Conservation (phyloP, 768 basidiomycete genomes). For the Dioszegia crocea region DNA sequence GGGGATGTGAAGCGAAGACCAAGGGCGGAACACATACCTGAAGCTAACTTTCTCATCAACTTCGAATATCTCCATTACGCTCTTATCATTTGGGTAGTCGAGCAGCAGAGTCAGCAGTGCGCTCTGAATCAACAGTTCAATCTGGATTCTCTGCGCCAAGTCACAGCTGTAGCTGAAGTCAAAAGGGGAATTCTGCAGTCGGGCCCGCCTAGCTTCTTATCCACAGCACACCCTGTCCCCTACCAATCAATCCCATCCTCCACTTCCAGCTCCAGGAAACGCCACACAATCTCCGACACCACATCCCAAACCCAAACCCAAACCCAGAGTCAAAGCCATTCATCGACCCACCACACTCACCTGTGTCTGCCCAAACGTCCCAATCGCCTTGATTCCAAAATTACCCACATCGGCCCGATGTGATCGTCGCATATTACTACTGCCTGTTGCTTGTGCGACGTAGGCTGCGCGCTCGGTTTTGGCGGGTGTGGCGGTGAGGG, state of each 20-base stretch:
- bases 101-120: conserved; percentile 57
- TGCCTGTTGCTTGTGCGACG: conserved; percentile 17
- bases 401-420: conserved; percentile 56
- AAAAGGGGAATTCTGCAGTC: no score
- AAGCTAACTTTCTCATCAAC: conserved; percentile 59
- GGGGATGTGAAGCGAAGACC: no score
- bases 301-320: no score
- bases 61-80: conserved; percentile 86
- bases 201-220: background rate
- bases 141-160: no score
- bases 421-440: conserved; percentile 14
- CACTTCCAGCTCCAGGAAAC: no score
- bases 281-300: no score
- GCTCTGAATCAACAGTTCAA: background rate
- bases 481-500: conserved; percentile 72
- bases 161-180: no score
- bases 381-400: conserved; percentile 73
- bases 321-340: no score
- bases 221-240: background rate
- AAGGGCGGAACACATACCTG: background rate
- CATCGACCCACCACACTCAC: conserved; percentile 51
- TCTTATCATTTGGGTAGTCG: conserved; percentile 90
- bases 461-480: conserved; percentile 8
- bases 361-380: conserved; percentile 80
- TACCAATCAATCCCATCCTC: background rate